Evolutionary conservation across 2,329 filamentous ascomycete genomes (phyloP), one percentile per base, ranked within the genome.

Genomic region (Monosporascus sp.): DNA sequence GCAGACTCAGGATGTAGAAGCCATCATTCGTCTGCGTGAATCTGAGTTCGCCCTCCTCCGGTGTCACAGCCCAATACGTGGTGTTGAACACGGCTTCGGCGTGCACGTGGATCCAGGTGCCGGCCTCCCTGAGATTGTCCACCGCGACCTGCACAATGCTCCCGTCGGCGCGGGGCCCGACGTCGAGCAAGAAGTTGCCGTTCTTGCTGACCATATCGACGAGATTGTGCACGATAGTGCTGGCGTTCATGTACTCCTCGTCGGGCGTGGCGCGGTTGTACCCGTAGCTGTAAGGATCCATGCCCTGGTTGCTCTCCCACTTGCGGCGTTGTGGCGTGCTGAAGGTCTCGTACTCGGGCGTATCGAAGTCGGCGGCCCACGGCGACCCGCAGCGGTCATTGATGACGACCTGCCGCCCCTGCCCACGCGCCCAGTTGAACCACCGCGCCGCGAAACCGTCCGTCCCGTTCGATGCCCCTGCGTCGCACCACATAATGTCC

Each of bases 261-360:
- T 67, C 60, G 0, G 75, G 70, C 0, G 80, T 85, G 1, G 79
- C 79, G 7, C 75, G 70, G 61, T 85, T 84, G 66, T 79, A 85
- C 3, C 81, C 81, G 58, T 84, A 85, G 56, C 71, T 75, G 60
- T 73, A 84, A 0, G 81, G 81, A 58, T 85, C 81, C 78, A 85
- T 80, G 38, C 81, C 81, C 43, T 73, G 72, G 65, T 78, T 85
- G 41, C 69, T 77, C 66, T 85, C 82, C 81, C 81, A 85, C 64
- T 85, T 84, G 27, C 78, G 71, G 35, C 70, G 63, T 63, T 81
- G 78, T 8, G 77, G 73, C 3, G 74, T 71, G 3, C 70, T 67
- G 61, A 78, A 81, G 7, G 71, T 72, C 27, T 71, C 68, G 61
- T 84, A 85, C 63, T 85, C 81, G 0, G 81, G 81, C 1, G 81